Base-by-base conservation (phyloP, 495 filamentous ascomycete species). In the Xylaria palmicola region DNA sequence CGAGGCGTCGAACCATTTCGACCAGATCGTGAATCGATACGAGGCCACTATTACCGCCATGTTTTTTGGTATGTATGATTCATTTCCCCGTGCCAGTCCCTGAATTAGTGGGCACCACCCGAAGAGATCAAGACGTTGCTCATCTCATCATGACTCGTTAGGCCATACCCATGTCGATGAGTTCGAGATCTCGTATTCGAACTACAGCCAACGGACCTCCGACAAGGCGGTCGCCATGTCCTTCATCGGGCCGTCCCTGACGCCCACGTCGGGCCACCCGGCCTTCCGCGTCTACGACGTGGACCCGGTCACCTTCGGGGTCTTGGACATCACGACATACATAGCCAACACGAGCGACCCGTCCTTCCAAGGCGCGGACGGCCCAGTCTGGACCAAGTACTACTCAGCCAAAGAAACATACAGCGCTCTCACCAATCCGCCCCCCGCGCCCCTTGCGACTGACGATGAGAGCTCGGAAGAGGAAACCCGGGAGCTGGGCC, bases 221-320 rank as follows among this genome's bases (percentile, higher is more conserved):
- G 56, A 70, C 10, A 81, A 74, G 5, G 82, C 83, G 3, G 62
- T 74, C 3, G 75, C 73, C 41, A 72, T 78, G 24, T 78, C 75
- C 6, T 86, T 82, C 53, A 76, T 85, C 59, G 74, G 74, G 0
- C 81, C 83, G 5, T 76, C 79, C 8, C 63, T 86, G 68, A 85
- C 83, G 0, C 83, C 84, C 0, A 83, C 73, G 0, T 76, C 76
- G 5, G 82, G 82, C 15, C 71, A 77, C 10, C 79, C 83, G 0
- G 74, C 82, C 2, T 85, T 86, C 74, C 79, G 79, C 34, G 75
- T 85, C n/a, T 85, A 85, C 68, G 67, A 73, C 12, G 74, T 85
- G 29, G 84, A 85, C 56, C 81, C 83, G 0, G 77, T 75, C 15
- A 85, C 78, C 0, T 85, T 81, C 56, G 80, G 63, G 7, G 76